These are phyloP conservation scores for Metrosideros polymorpha DNA, from an alignment of 441 rosid genomes.

Conservation along the genomic window DNA sequence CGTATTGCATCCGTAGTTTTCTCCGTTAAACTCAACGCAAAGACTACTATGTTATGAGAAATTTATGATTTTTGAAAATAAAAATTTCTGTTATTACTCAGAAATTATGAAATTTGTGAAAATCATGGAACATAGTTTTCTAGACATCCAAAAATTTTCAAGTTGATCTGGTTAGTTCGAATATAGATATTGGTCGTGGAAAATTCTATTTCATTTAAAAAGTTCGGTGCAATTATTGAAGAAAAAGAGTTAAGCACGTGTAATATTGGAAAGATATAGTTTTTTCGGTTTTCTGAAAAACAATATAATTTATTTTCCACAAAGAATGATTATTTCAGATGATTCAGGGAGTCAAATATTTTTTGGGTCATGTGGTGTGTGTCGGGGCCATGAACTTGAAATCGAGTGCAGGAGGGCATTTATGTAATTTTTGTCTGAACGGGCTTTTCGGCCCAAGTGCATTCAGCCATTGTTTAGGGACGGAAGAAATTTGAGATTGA, in stretches of 20 bases:
- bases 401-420: rapidly evolving
- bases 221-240: not conserved
- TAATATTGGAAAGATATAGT: not conserved
- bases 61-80: not conserved
- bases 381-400: not conserved
- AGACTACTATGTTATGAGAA: not conserved
- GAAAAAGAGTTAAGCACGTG: rapidly evolving
- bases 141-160: not conserved
- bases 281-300: rapidly evolving
- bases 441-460: not conserved
- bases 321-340: not conserved
- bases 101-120: not conserved
- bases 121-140: not conserved
- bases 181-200: rapidly evolving
- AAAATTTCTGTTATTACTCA: not conserved
- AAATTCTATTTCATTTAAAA: not conserved
- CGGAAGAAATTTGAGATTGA: rapidly evolving
- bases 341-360: rapidly evolving
- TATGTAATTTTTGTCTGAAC: rapidly evolving
- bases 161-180: rapidly evolving
- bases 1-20: rapidly evolving
- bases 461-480: rapidly evolving
- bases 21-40: rapidly evolving
- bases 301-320: rapidly evolving
- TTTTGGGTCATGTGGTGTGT: not conserved